Conservation (phyloP, 2,329 filamentous ascomycete genomes). For the Triangularia setosa region DNA sequence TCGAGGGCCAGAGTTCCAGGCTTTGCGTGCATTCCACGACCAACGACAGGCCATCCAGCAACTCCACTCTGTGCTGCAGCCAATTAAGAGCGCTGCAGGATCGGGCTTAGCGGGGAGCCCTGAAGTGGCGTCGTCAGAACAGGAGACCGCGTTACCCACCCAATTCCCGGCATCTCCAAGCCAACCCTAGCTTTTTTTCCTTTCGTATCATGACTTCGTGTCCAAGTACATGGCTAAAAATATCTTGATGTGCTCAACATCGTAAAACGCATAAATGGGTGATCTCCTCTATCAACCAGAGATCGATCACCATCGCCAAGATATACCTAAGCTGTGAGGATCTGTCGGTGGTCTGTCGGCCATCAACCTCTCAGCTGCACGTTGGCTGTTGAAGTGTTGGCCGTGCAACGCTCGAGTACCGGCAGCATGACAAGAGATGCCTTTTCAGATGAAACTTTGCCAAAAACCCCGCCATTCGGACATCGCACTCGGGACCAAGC, state of each 20-base stretch:
- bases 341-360: background rate
- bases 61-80: conserved; percentile 13
- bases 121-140: conserved; percentile 15
- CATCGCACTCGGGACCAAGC: background rate
- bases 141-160: conserved; percentile 11
- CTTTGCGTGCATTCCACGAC: conserved; percentile 12
- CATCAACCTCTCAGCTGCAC: background rate
- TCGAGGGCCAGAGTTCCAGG: conserved; percentile 15
- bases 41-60: conserved; percentile 14
- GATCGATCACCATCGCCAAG: background rate
- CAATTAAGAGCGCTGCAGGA: conserved; percentile 17
- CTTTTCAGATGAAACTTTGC: background rate
- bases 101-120: conserved; percentile 15
- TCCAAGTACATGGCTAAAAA: background rate
- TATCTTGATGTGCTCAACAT: background rate
- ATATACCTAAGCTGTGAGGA: background rate
- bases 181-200: conserved; percentile 16
- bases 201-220: background rate
- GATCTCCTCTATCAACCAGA: background rate
- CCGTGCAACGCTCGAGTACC: background rate
- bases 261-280: background rate
- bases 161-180: conserved; percentile 13
- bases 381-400: background rate
- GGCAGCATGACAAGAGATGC: background rate
- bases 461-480: background rate